Conservation (phyloP, 495 filamentous ascomycete species). For the Aspergillus bertholletiae region DNA sequence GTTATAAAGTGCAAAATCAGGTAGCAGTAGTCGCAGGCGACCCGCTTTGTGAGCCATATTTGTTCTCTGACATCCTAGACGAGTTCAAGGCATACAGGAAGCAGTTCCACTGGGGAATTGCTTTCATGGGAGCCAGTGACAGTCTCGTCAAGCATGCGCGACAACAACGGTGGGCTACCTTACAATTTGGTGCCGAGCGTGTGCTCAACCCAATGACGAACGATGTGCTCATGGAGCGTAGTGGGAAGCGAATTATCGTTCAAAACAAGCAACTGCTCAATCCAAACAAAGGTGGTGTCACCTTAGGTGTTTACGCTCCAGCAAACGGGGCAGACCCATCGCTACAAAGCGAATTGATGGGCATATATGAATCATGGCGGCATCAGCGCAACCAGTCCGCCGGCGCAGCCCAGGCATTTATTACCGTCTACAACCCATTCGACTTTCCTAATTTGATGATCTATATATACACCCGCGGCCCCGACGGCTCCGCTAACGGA, state of each 20-base stretch:
- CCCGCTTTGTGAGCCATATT: constrained; percentile 28
- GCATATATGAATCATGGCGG: constrained; percentile 40
- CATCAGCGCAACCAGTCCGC: constrained; percentile 22
- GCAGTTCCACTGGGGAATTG: constrained; percentile 24
- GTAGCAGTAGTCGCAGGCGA: constrained; percentile 39
- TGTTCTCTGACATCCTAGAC: constrained; percentile 22
- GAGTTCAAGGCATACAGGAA: constrained; percentile 36
- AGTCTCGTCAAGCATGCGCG: constrained; percentile 13
- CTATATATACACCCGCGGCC: constrained; percentile 36
- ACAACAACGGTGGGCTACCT: constrained; percentile 28
- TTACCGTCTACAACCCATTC: constrained; percentile 43
- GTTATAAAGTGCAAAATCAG: constrained; percentile 35
- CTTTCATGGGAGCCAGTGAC: constrained; percentile 36
- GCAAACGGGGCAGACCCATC: constrained; percentile 19
- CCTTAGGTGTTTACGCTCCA: constrained; percentile 33
- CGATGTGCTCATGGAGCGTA: constrained; percentile 33
- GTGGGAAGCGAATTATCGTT: constrained; percentile 34
- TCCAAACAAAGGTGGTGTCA: constrained; percentile 28
- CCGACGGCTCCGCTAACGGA: constrained; percentile 28
- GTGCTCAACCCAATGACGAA: constrained; percentile 41
- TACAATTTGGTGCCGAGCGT: constrained; percentile 39
- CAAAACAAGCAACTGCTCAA: constrained; percentile 36
- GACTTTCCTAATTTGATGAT: constrained; percentile 38
- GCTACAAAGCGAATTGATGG: constrained; percentile 29
- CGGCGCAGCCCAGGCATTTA: constrained; percentile 32